These are phyloP conservation scores for Fusarium mexicanum DNA, from an alignment of 2,329 filamentous ascomycete genomes.

Conservation along the genomic window DNA sequence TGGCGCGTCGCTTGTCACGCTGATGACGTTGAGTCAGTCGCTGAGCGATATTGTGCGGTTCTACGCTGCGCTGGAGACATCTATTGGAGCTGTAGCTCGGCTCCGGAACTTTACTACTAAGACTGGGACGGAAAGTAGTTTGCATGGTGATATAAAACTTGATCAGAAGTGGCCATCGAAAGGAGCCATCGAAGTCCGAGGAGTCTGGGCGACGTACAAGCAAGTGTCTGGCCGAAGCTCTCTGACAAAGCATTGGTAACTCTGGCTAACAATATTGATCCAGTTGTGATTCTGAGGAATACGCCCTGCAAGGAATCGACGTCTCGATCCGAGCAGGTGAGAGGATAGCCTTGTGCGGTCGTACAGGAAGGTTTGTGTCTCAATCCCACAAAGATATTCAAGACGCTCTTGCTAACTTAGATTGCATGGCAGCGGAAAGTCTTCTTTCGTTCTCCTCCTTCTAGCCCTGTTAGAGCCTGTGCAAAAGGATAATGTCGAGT, in stretches of 20 bases:
- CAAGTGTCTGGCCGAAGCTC: not conserved
- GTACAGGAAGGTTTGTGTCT: not conserved
- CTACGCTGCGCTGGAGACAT: not conserved
- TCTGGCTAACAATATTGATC: not conserved
- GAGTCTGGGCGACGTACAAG: not conserved
- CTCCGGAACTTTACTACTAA: not conserved
- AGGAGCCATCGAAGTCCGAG: not conserved
- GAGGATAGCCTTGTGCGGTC: not conserved
- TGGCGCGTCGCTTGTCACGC: not conserved
- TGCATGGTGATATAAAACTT: no score
- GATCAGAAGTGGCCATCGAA: not conserved
- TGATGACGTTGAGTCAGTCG: not conserved
- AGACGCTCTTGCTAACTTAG: not conserved
- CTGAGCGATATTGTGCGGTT: not conserved
- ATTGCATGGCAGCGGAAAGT: not conserved
- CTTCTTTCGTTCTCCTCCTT: not conserved
- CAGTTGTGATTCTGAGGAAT: not conserved
- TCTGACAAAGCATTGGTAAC: no score
- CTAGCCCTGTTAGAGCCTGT: not conserved
- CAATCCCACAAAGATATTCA: rapidly evolving
- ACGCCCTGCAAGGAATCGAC: not conserved
- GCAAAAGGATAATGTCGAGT: not conserved
- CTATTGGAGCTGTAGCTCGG: not conserved
- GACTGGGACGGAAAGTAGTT: not conserved
- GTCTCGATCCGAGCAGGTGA: not conserved